Conservation (phyloP, 331 rosid genomes). For the Acacia concinna region DNA sequence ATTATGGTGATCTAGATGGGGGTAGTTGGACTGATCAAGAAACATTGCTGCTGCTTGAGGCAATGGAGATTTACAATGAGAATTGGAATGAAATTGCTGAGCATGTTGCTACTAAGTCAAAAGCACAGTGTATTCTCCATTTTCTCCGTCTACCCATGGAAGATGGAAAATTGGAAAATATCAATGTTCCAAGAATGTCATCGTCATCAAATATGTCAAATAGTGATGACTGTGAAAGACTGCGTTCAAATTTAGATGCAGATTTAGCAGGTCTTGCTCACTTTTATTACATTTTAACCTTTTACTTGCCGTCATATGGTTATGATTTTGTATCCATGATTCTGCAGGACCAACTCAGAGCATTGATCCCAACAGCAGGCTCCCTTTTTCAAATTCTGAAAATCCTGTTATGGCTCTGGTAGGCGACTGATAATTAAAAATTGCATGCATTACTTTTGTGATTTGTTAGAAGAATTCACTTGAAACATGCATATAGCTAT, state of each 20-base stretch:
- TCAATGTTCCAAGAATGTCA: conserved; percentile 71
- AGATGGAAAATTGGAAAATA: conserved; percentile 86
- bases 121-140: conserved; percentile 97
- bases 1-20: conserved; percentile 79
- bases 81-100: conserved; percentile 97
- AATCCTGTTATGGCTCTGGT: conserved; percentile 99
- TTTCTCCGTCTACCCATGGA: conserved; percentile 95
- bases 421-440: conserved; percentile 41
- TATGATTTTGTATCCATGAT: conserved; percentile 37
- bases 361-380: conserved; percentile 58
- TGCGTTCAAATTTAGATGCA: conserved; percentile 56
- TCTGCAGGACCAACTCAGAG: conserved; percentile 61
- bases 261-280: conserved; percentile 66
- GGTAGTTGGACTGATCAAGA: conserved; percentile 98
- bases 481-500: conserved; percentile 15
- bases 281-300: conserved; percentile 15
- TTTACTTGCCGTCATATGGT: conserved; percentile 21
- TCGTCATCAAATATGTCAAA: conserved; percentile 46
- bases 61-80: conserved; percentile 85
- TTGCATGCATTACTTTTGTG: conserved; percentile 29
- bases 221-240: conserved; percentile 54
- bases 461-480: conserved; percentile 12
- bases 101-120: conserved; percentile 91
- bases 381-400: conserved; percentile 93
- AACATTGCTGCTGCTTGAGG: conserved; percentile 88